Base-by-base conservation (phyloP, 371 early-diverging fungal species). In the Catenaria anguillulae region DNA sequence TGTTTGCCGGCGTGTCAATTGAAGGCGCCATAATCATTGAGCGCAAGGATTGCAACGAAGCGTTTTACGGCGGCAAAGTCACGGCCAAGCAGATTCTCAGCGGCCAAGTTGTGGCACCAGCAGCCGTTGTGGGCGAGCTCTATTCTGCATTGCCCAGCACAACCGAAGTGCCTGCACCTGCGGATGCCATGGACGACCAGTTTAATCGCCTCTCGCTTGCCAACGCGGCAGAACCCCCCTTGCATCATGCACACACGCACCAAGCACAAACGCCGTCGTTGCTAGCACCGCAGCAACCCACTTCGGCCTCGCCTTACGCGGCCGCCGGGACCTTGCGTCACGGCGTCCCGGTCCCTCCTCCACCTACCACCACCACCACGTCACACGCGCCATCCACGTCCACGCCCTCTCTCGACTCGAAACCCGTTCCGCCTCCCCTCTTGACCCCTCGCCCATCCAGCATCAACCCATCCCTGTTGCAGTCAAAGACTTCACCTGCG, bases 1-100 rank as follows among this genome's bases (percentile, higher is more conserved):
- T 93, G 58, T 96, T 92, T 81, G 21, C 67, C 88, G 64, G 97
- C 95, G 83, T 96, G 0, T 93, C 40, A 5, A 40, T 17, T 10
- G 10, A 40, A 40, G 40, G 5, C 40, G 40, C 40, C 40, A 40
- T 40, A 17, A 40, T 40, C 40, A 40, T 40, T 5, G 40, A 40
- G 5, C 40, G 10, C 5, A 40, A 40, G 10, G 40, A 40, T 17
- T 40, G 40, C 40, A 40, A 17, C 40, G 40, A 40, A 36, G 81
- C 84, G 42, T 81, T 90, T 64, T 96, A 96, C 69, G 82, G 87
- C 42, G 78, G 84, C 55, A 80, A 77, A 37, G 84, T 92, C 13
- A 68, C 81, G 40, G 88, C 93, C 0, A 85, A 84, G 60, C 86
- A 91, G 62, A 69, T 97, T 2, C 74, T 97, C 15, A 73, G 78